A percentile compares a stretch with the other conserved stretches of the same genome.
phyloP scores from a whole-genome alignment of 148 eudicot genomes.

The Rhododendron griersonianum region DNA sequence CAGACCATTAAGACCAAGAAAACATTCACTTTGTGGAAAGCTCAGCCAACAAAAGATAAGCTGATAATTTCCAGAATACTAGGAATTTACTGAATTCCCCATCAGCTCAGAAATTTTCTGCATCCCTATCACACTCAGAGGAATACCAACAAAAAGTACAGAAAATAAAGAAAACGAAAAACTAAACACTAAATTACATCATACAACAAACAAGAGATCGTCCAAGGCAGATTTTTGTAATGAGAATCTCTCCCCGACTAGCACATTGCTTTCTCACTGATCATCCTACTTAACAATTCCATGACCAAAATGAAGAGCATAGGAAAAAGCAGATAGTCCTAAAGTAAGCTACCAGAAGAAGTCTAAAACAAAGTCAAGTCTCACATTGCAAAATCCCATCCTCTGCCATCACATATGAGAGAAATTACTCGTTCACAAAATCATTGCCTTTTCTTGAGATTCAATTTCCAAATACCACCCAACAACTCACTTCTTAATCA shows the following conservation, averaged over 20 bases:
- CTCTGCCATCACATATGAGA: not conserved
- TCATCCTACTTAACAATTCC: not conserved
- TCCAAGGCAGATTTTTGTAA: not conserved
- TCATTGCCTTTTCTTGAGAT: not conserved
- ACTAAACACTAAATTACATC: not conserved
- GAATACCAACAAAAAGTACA: not conserved
- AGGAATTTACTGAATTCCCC: not conserved
- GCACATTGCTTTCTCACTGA: not conserved
- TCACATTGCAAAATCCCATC: not conserved
- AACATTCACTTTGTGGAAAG: not conserved
- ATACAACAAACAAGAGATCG: not conserved
- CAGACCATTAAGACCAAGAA: not conserved
- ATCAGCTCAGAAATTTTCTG: not conserved
- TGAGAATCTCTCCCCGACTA: not conserved
- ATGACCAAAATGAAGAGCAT: not conserved
- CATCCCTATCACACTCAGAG: not conserved
- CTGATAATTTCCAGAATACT: not conserved
- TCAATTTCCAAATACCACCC: not conserved
- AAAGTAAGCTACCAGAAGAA: not conserved
- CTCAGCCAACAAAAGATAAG: not conserved
- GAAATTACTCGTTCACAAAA: not conserved
- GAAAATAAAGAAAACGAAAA: not conserved
- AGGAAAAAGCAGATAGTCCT: not conserved
- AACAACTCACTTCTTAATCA: not conserved
- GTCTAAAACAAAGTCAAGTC: not conserved